A percentile compares a stretch with the other conserved stretches of the same genome.
Evolutionary conservation across 1,139 yeast species (phyloP).

Genomic region (Zygosaccharomyces pseudobailii): DNA sequence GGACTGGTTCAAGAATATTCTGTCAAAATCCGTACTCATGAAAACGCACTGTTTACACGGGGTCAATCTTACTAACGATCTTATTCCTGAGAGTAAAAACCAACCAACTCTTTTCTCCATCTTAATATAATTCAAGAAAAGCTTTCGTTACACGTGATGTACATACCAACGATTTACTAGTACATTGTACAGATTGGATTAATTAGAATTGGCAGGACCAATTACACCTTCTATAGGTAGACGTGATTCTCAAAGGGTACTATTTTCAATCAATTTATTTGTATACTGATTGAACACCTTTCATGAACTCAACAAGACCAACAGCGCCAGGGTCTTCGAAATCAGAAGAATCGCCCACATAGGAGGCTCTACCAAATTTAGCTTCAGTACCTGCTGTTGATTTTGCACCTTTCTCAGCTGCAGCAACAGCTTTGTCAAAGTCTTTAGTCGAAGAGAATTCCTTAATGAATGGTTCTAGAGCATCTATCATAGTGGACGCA

Average conservation of each 20-base stretch:
- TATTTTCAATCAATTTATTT: background rate
- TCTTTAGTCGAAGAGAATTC: conserved; percentile 48
- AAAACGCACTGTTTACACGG: background rate
- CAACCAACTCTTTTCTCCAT: background rate
- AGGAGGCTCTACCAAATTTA: conserved; percentile 89
- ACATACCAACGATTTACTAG: background rate
- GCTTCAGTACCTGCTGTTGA: conserved; percentile 71
- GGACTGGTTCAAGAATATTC: conserved; percentile 84
- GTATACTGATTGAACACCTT: conserved; percentile 40
- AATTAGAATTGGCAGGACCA: too few relatives aligned
- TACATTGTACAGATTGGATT: too few relatives aligned
- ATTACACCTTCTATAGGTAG: background rate
- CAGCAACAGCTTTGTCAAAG: conserved; percentile 54
- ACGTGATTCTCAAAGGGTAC: background rate
- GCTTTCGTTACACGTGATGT: background rate
- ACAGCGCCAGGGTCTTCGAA: conserved; percentile 95
- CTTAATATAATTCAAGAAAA: background rate
- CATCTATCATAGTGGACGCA: conserved; percentile 86
- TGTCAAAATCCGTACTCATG: conserved; percentile 60
- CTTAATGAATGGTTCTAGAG: conserved; percentile 80
- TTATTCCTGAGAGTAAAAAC: too few relatives aligned
- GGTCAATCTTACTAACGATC: too few relatives aligned
- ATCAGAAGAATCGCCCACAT: conserved; percentile 59
- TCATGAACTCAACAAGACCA: conserved; percentile 63
- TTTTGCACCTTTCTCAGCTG: conserved; percentile 74